Percentiles rank a stretch among this genome's conserved stretches.
phyloP scores from a whole-genome alignment of 148 eudicot species.

The Camellia lanceoleosa region DNA sequence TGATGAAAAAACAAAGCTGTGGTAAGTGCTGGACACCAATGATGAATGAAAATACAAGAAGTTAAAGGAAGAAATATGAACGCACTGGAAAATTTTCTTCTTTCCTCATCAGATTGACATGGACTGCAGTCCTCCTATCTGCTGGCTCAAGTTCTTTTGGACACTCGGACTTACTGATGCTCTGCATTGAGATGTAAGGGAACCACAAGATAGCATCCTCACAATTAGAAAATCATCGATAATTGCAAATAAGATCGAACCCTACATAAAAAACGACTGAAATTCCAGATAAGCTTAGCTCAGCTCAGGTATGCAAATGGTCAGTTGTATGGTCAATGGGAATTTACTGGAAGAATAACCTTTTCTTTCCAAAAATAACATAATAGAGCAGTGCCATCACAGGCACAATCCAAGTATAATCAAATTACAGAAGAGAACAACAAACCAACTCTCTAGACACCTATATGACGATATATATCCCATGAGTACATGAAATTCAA shows the following conservation, averaged over 20 bases:
- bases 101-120: conserved; percentile 53
- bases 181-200: conserved; percentile 36
- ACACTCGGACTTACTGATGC: conserved; percentile 71
- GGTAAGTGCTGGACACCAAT: not conserved
- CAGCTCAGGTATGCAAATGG: not conserved
- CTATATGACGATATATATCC: not conserved
- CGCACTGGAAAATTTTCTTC: conserved; percentile 63
- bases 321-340: not conserved
- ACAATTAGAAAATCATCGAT: not conserved
- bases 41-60: not conserved
- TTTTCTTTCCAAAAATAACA: not conserved
- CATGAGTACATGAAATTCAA: not conserved
- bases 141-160: conserved; percentile 72
- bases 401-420: not conserved
- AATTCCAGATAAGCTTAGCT: not conserved
- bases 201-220: not conserved
- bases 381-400: not conserved
- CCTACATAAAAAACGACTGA: not conserved
- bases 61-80: not conserved
- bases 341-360: not conserved
- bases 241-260: not conserved
- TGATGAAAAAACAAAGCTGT: conserved; percentile 9
- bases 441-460: no score
- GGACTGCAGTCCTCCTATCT: conserved; percentile 47
- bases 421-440: not conserved